Percentiles rank a stretch among this genome's conserved stretches.
These are phyloP conservation scores for Viola odorata DNA, from an alignment of 345 rosid genomes.

Conservation along the genomic window DNA sequence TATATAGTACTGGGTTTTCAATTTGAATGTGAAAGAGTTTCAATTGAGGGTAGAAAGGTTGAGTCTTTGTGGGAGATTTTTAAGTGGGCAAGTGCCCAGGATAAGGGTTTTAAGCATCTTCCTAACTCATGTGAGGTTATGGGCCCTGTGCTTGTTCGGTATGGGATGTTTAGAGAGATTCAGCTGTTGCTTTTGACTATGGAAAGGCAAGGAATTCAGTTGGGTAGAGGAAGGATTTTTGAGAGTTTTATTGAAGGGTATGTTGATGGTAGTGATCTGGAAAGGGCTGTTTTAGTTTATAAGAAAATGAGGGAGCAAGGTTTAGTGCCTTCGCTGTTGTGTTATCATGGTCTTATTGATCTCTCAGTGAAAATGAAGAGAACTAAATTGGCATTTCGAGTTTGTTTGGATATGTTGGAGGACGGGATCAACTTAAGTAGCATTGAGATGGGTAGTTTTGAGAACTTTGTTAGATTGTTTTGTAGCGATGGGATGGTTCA, in stretches of 20 bases:
- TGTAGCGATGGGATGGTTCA: slow-evolving; percentile 55
- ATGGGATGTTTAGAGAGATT: slow-evolving; percentile 53
- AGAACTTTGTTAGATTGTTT: slow-evolving; percentile 47
- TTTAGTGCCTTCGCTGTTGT: slow-evolving; percentile 36
- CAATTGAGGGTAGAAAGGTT: slow-evolving; percentile 36
- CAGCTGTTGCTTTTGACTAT: slow-evolving; percentile 46
- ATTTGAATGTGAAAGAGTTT: slow-evolving; percentile 35
- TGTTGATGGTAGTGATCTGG: slow-evolving; percentile 37
- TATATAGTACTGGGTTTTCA: slow-evolving; percentile 47
- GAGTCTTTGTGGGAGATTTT: slow-evolving; percentile 61
- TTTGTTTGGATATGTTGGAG: slow-evolving; percentile 53
- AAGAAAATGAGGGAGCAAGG: slow-evolving; percentile 43
- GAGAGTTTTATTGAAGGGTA: slow-evolving; percentile 47
- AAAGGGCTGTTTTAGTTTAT: slow-evolving; percentile 47
- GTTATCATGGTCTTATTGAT: slow-evolving; percentile 42
- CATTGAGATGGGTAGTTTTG: slow-evolving; percentile 26
- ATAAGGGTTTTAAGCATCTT: slow-evolving; percentile 51
- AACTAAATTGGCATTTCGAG: slow-evolving; percentile 40
- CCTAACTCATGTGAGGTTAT: slow-evolving; percentile 47
- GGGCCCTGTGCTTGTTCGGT: slow-evolving; percentile 48
- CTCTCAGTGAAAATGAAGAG: slow-evolving; percentile 39
- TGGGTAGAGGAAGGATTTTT: slow-evolving; percentile 37
- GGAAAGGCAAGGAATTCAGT: slow-evolving; percentile 35
- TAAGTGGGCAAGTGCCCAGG: slow-evolving; percentile 38
- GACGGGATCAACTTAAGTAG: slow-evolving; percentile 16